Base-by-base conservation (phyloP, 2,329 filamentous ascomycete genomes). In the Paraphaeosphaeria minitans region DNA sequence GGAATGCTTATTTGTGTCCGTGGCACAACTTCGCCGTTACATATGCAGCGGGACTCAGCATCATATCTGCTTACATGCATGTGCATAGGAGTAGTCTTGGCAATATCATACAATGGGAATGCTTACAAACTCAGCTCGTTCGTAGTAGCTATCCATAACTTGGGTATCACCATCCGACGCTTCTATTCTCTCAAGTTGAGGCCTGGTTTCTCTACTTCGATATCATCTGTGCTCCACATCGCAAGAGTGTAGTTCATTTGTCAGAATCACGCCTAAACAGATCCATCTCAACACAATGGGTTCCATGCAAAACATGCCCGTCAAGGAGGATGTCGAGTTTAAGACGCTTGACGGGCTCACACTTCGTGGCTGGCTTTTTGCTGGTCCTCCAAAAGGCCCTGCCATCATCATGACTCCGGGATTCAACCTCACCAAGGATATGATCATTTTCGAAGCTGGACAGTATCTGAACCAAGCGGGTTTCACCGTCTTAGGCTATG, bases 401-500 rank as follows among this genome's bases (percentile, higher is more conserved):
- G 43, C 43, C 10, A 29, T 46, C 27, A 46, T 46, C 43, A 46
- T 46, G 43, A 46, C 43, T 4, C 43, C 43, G 13, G 43, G 43
- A 27, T 46, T 46, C 21, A 46, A 46, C 43, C 43, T 46, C 12
- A 46, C 43, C 9, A 46, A 46, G 21, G 43, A 46, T 16, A 46
- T 46, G 43, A 46, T 46, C 21, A 46, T 46, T 8, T 46, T 46
- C 21, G 43, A 46, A 21, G 43, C 43, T 22, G 43, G 43, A 3
- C 43, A 46, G 43, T 46, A 21, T 27, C 19, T 46, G 16, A 46
- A 46, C 27, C 19, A 19, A 4, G 8, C 9, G 22, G 43, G 43
- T 7, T 46, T 46, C 43, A 46, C 72, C 0, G 75, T 71, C 2
- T 64, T 80, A 2, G 45, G 69, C 4, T 80, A 76, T 59, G 78